These are phyloP conservation scores for Entophlyctis luteolus DNA, from an alignment of 192 early-diverging fungal species.

Conservation along the genomic window DNA sequence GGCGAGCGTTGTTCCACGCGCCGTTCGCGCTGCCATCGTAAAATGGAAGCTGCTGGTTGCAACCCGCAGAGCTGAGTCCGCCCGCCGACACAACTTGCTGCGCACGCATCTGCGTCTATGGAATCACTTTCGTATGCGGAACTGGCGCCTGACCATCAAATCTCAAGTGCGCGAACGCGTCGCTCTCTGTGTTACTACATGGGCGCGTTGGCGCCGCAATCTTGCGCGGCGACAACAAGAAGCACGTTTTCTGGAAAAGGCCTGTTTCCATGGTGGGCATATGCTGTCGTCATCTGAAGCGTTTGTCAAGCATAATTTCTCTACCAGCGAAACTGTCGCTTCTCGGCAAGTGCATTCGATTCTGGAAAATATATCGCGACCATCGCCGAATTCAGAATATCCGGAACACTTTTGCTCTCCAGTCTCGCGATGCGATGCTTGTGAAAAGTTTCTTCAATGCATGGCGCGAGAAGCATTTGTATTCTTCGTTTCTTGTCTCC, in stretches of 20 bases:
- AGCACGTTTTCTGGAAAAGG: background rate
- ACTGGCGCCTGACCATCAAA: too few species aligned
- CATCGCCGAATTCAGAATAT: constrained; percentile 10
- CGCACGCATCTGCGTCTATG: background rate
- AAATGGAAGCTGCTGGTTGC: background rate
- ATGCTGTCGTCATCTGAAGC: too few species aligned
- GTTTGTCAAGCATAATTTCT: background rate
- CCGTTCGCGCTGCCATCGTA: background rate
- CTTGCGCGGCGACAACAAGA: background rate
- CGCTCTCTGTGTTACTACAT: background rate
- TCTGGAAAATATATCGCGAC: background rate
- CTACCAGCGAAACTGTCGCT: background rate
- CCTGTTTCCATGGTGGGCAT: background rate
- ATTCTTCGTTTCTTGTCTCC: too few species aligned
- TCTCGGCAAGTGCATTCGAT: background rate
- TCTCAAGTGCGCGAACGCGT: background rate
- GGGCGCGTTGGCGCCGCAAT: background rate
- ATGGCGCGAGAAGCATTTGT: background rate
- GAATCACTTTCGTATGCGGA: background rate
- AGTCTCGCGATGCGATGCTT: background rate
- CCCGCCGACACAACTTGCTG: background rate
- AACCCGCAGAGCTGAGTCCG: background rate
- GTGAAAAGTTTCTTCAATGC: background rate
- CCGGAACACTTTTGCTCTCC: background rate
- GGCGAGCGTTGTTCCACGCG: background rate